Evolutionary conservation across 2,329 filamentous ascomycete genomes (phyloP).

Genomic region (Cladophialophora chaetospira): DNA sequence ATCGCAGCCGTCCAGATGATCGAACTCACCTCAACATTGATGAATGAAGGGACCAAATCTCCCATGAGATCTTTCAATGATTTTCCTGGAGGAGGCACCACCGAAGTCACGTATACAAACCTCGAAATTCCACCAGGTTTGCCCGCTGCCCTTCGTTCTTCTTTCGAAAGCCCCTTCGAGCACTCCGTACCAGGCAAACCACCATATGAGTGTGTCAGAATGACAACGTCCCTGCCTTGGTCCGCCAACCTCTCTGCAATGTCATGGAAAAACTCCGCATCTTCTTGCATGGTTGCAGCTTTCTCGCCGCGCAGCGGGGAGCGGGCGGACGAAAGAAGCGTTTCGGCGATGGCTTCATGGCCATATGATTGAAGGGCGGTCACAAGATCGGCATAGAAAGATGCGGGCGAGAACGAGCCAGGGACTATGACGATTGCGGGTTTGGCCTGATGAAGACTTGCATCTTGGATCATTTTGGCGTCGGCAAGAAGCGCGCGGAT

Average conservation of each 20-base stretch:
- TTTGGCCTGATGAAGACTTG: constrained; percentile 16
- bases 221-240: constrained; percentile 34
- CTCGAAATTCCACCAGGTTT: constrained; percentile 31
- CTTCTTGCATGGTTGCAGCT: constrained; percentile 36
- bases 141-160: constrained; percentile 27
- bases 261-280: constrained; percentile 36
- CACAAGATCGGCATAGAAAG: constrained; percentile 28
- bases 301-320: constrained; percentile 20
- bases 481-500: too few relatives aligned
- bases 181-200: constrained; percentile 39
- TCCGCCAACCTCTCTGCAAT: constrained; percentile 33
- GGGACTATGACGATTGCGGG: constrained; percentile 42
- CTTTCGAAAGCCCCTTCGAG: constrained; percentile 33
- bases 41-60: constrained; percentile 1
- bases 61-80: constrained; percentile 19
- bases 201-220: constrained; percentile 41
- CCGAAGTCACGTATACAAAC: constrained; percentile 35
- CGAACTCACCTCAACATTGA: constrained; percentile 16
- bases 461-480: constrained; percentile 3
- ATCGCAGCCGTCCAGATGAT: too few relatives aligned
- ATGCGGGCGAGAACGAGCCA: constrained; percentile 35
- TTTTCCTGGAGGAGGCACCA: constrained; percentile 19
- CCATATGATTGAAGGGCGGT: constrained; percentile 36
- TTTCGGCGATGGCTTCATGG: constrained; percentile 36
- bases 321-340: constrained; percentile 34